phyloP scores from a whole-genome alignment of 1,284 basidiomycete species.

The Amylostereum areolatum region DNA sequence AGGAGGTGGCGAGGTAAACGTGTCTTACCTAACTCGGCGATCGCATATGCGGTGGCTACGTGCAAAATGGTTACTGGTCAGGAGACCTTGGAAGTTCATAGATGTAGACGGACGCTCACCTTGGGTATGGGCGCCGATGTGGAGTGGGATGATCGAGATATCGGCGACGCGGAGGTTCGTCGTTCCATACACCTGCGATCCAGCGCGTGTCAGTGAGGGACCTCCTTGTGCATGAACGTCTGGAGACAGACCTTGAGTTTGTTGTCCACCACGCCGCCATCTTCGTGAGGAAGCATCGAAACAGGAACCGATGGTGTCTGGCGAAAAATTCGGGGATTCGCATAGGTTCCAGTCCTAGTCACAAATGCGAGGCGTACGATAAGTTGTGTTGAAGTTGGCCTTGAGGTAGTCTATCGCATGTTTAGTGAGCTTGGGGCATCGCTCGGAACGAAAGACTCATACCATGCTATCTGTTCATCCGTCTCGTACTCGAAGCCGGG shows the following conservation, averaged over 20 bases:
- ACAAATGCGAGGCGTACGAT: background rate
- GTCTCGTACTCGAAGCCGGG: slow-evolving; percentile 10
- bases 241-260: slow-evolving; percentile 8
- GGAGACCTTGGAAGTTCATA: no score
- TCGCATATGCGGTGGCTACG: slow-evolving; percentile 23
- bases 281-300: slow-evolving; percentile 17
- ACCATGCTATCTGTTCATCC: slow-evolving; percentile 8
- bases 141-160: slow-evolving; percentile 34
- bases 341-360: slow-evolving; percentile 7
- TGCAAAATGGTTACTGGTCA: no score
- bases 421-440: no score
- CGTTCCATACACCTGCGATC: slow-evolving; percentile 37
- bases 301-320: slow-evolving; percentile 21
- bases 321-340: slow-evolving; percentile 12
- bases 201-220: no score
- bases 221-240: no score
- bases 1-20: background rate
- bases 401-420: no score
- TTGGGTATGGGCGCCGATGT: slow-evolving; percentile 16
- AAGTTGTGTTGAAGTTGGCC: no score
- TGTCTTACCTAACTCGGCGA: slow-evolving; percentile 23
- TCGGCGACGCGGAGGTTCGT: slow-evolving; percentile 35
- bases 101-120: no score
- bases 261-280: slow-evolving; percentile 11
- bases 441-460: no score